Percentiles rank a stretch among this genome's conserved stretches.
These are phyloP conservation scores for Penstemon davidsonii DNA, from an alignment of 257 asterid species.

Conservation along the genomic window DNA sequence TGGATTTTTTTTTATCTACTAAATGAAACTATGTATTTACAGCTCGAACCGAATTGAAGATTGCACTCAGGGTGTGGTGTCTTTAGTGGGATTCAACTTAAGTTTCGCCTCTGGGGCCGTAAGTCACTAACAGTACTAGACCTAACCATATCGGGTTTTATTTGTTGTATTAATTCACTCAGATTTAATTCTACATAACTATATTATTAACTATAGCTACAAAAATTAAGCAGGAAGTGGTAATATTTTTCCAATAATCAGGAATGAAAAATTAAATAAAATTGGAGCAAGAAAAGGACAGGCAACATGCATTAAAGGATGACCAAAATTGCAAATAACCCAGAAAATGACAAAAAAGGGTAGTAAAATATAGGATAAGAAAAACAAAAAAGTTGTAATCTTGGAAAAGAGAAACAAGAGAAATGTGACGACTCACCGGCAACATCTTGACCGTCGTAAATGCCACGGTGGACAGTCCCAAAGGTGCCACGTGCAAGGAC, in stretches of 20 bases:
- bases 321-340: not conserved
- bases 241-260: not conserved
- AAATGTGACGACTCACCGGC: conserved; percentile 60
- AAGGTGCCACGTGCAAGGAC: conserved; percentile 88
- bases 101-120: too few species aligned
- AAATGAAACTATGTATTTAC: too few species aligned
- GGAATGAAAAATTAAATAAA: conserved; percentile 1
- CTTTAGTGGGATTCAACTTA: too few species aligned
- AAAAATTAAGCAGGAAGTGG: not conserved
- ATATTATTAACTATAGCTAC: not conserved
- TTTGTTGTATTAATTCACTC: too few species aligned
- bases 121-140: too few species aligned
- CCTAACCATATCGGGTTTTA: too few species aligned
- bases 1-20: too few species aligned
- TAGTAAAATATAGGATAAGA: conserved; percentile 16
- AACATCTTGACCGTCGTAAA: conserved; percentile 78
- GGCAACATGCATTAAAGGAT: too few species aligned
- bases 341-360: conserved; percentile 25
- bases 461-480: conserved; percentile 88
- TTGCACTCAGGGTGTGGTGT: too few species aligned
- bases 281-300: conserved; percentile 1
- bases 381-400: not conserved
- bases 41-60: too few species aligned
- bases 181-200: not conserved
- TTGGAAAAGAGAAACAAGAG: not conserved